These are phyloP conservation scores for Cutaneotrichosporon mucoides DNA, from an alignment of 1,284 basidiomycete species.

Conservation along the genomic window DNA sequence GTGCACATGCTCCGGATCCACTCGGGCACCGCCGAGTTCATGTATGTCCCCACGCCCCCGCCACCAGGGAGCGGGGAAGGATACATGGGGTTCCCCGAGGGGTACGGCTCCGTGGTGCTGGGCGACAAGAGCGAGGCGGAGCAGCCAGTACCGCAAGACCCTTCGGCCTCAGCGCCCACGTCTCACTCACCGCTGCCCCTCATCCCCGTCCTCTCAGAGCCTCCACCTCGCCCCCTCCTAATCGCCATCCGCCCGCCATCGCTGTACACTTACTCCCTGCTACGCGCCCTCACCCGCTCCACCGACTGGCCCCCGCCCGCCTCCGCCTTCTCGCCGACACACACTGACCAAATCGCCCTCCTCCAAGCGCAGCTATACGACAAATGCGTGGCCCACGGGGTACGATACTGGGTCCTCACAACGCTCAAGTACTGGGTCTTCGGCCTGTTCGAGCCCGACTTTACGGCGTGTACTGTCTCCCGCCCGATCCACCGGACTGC, in stretches of 20 bases:
- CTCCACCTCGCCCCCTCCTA: constrained; percentile 33
- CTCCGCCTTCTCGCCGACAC: no score
- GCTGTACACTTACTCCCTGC: constrained; percentile 10
- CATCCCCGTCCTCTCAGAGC: no score
- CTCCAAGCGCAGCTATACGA: constrained; percentile 46
- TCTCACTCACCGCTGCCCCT: no score
- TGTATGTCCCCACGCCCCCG: constrained; percentile 5
- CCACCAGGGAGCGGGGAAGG: background rate
- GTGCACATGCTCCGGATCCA: constrained; percentile 40
- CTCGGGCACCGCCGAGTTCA: constrained; percentile 35
- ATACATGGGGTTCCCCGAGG: constrained; percentile 32
- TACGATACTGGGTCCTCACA: constrained; percentile 42
- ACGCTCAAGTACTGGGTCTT: constrained; percentile 47
- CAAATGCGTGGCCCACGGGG: constrained; percentile 40
- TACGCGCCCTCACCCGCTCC: constrained; percentile 34
- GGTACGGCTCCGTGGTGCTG: constrained; percentile 40
- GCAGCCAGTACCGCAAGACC: no score
- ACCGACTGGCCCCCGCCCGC: background rate
- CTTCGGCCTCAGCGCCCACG: no score
- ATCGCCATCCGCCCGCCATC: constrained; percentile 38
- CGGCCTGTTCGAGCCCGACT: constrained; percentile 39
- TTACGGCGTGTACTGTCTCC: constrained; percentile 30
- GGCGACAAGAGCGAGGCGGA: no score
- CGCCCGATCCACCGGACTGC: constrained; percentile 32
- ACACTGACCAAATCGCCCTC: constrained; percentile 25